A percentile compares a stretch with the other conserved stretches of the same genome.
Evolutionary conservation across 2,329 filamentous ascomycete species (phyloP).

Genomic region (Xylariaceae sp.): DNA sequence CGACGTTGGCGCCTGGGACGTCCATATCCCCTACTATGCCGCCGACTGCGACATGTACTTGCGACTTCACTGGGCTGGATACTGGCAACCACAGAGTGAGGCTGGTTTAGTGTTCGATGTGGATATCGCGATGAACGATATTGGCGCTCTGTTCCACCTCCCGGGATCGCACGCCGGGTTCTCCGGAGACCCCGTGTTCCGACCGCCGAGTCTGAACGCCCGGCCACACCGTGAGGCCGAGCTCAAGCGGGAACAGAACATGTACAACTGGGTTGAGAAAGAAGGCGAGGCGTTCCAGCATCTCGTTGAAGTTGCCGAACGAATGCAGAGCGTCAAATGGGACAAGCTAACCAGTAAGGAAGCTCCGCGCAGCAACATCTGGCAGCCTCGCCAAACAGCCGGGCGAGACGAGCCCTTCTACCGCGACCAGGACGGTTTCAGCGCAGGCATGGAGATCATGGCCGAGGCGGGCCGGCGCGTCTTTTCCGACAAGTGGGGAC

Average conservation of each 20-base stretch:
- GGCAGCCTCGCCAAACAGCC: slow-evolving; percentile 39
- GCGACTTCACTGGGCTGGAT: slow-evolving; percentile 39
- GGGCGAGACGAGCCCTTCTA: slow-evolving; percentile 42
- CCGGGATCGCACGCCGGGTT: slow-evolving; percentile 34
- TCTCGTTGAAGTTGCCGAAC: slow-evolving; percentile 31
- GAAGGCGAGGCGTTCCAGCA: slow-evolving; percentile 35
- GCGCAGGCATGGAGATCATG: slow-evolving; percentile 30
- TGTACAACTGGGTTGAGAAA: slow-evolving; percentile 31
- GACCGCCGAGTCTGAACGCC: slow-evolving; percentile 6
- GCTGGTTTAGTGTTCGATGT: slow-evolving; percentile 41
- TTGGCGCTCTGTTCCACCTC: slow-evolving; percentile 39
- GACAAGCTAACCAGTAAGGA: slow-evolving; percentile 11
- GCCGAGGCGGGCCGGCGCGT: slow-evolving; percentile 34
- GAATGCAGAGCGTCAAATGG: slow-evolving; percentile 31
- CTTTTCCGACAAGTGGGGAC: slow-evolving; percentile 40
- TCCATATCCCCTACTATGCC: slow-evolving; percentile 43
- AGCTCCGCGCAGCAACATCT: slow-evolving; percentile 36
- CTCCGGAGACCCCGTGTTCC: slow-evolving; percentile 32
- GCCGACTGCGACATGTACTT: slow-evolving; percentile 44
- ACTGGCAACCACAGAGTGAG: slow-evolving; percentile 36
- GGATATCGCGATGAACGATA: slow-evolving; percentile 38
- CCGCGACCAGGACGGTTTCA: slow-evolving; percentile 36
- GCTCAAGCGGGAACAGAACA: slow-evolving; percentile 28
- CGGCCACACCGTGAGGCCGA: slow-evolving; percentile 27
- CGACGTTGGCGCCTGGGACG: slow-evolving; percentile 44